These are phyloP conservation scores for Prunella vulgaris DNA, from an alignment of 257 asterid genomes.

Conservation along the genomic window DNA sequence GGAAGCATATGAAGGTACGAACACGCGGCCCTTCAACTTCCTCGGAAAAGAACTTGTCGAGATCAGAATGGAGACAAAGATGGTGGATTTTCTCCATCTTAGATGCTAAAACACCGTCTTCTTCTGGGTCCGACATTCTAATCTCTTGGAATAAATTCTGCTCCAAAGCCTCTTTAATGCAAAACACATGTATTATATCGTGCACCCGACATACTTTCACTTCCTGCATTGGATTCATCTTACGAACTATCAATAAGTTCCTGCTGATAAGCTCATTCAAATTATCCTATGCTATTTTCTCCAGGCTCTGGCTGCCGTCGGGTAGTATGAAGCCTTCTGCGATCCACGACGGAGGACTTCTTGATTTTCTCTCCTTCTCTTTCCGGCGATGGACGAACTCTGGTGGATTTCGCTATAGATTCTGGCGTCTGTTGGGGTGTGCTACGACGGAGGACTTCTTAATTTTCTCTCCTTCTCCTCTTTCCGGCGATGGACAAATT, in stretches of 20 bases:
- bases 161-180: not conserved
- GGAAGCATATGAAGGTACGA: not conserved
- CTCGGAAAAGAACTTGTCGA: not conserved
- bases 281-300: not conserved
- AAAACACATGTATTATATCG: not conserved
- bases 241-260: conserved; percentile 8
- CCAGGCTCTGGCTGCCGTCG: not conserved
- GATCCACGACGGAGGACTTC: too few relatives aligned
- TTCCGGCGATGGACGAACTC: too few relatives aligned
- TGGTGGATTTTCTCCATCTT: not conserved
- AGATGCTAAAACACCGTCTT: not conserved
- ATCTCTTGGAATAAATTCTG: conserved; percentile 8
- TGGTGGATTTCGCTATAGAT: too few relatives aligned
- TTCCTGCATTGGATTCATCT: not conserved
- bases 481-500: too few relatives aligned
- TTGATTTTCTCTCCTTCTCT: too few relatives aligned
- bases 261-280: conserved; percentile 12
- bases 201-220: not conserved
- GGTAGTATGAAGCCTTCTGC: conserved; percentile 11
- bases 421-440: too few relatives aligned
- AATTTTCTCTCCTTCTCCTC: too few relatives aligned
- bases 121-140: not conserved
- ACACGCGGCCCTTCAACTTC: not conserved
- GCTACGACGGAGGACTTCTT: too few relatives aligned
- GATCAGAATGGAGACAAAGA: conserved; percentile 5